These are phyloP conservation scores for Fusarium albosuccineum DNA, from an alignment of 2,329 filamentous ascomycete genomes.

Conservation along the genomic window DNA sequence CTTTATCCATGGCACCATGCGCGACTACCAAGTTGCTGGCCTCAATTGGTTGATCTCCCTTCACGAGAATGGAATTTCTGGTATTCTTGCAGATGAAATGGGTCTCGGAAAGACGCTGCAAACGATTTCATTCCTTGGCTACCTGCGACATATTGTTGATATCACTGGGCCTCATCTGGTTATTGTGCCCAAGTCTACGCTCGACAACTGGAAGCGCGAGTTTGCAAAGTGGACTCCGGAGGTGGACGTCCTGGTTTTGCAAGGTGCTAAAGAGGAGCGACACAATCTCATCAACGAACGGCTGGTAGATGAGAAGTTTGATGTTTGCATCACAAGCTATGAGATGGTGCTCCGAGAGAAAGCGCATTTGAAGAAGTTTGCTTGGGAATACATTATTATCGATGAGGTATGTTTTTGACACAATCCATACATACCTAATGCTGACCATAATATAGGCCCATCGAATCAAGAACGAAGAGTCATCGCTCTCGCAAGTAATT, in stretches of 20 bases:
- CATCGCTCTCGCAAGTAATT: constrained; percentile 95
- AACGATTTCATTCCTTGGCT: constrained; percentile 96
- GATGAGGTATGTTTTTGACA: constrained; percentile 71
- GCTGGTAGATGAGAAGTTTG: constrained; percentile 94
- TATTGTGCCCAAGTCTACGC: constrained; percentile 93
- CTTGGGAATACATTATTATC: constrained; percentile 99
- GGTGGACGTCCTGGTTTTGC: constrained; percentile 91
- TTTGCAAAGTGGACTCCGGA: constrained; percentile 96
- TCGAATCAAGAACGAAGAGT: constrained; percentile 99
- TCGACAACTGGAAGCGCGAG: constrained; percentile 98
- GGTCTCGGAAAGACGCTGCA: constrained; percentile 97
- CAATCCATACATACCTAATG: background rate
- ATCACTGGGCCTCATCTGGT: constrained; percentile 93
- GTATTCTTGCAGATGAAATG: constrained; percentile 98
- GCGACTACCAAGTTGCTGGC: constrained; percentile 95
- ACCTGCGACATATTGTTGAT: constrained; percentile 89
- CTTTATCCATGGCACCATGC: constrained; percentile 91
- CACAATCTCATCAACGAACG: constrained; percentile 89
- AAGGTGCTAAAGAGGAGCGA: constrained; percentile 95
- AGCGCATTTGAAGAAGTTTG: constrained; percentile 93
- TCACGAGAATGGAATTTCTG: constrained; percentile 98
- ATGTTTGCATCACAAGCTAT: constrained; percentile 98
- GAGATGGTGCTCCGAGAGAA: constrained; percentile 99
- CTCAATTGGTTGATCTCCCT: constrained; percentile 98
- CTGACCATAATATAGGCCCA: constrained; percentile 68